These are phyloP conservation scores for Stentor coeruleus DNA, from an alignment of 73 alveolate genomes.

Conservation along the genomic window DNA sequence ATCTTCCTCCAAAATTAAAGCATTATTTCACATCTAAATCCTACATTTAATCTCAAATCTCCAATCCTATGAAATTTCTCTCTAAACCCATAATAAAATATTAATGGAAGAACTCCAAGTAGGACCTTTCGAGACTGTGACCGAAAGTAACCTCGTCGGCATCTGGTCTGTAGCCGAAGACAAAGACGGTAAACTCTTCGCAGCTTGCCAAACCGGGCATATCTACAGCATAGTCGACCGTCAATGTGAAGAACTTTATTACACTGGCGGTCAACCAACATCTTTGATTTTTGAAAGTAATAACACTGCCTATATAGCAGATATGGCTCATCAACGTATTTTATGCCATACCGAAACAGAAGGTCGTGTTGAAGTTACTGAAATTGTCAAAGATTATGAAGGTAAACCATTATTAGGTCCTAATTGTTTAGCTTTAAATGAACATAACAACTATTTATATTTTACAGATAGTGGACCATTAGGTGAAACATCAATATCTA, in stretches of 20 bases:
- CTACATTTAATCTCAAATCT: no score
- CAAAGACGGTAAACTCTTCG: not conserved
- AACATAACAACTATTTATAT: slow-evolving; percentile 47
- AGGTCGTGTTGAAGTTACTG: slow-evolving; percentile 38
- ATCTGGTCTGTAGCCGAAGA: slow-evolving; percentile 17
- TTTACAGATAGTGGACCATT: slow-evolving; percentile 88
- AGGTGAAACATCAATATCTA: slow-evolving; percentile 81
- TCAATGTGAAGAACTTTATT: slow-evolving; percentile 1
- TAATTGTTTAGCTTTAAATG: slow-evolving; percentile 72
- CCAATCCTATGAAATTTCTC: no score
- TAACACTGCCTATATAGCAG: slow-evolving; percentile 81
- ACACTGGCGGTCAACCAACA: slow-evolving; percentile 31
- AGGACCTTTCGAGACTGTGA: slow-evolving; percentile 17
- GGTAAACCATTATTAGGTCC: slow-evolving; percentile 97
- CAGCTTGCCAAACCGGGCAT: slow-evolving; percentile 20
- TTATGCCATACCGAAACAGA: slow-evolving; percentile 51
- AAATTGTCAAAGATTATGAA: slow-evolving; percentile 84
- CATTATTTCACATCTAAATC: no score
- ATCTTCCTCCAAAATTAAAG: no score
- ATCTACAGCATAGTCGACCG: not conserved
- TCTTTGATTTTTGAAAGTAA: slow-evolving; percentile 75
- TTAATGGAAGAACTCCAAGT: slow-evolving; percentile 24
- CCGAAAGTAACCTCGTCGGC: not conserved
- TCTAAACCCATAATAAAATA: no score
- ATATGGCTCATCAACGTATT: slow-evolving; percentile 69